These are phyloP conservation scores for Mycena filopes DNA, from an alignment of 768 basidiomycete species.

Conservation along the genomic window DNA sequence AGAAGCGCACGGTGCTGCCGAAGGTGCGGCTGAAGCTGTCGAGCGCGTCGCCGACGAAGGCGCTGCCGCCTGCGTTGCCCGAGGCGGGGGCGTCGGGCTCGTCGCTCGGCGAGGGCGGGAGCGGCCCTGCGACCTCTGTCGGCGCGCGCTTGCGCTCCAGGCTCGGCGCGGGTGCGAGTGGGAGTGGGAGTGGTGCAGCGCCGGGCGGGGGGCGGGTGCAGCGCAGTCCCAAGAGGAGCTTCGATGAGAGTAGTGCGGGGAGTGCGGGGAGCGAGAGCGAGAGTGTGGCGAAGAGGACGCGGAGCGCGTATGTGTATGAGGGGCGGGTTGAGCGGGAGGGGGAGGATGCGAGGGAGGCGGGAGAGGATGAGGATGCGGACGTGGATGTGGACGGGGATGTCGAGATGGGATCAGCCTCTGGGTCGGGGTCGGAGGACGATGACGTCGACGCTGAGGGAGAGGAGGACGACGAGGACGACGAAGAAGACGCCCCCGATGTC, in stretches of 20 bases:
- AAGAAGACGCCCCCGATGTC: constrained; percentile 33
- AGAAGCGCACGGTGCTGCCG: constrained; percentile 16
- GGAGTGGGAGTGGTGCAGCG: neutral
- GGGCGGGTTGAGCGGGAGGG: constrained; percentile 11
- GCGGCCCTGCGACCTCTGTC: neutral
- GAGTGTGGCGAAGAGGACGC: constrained; percentile 48
- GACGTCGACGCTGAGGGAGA: constrained; percentile 32
- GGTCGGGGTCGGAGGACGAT: constrained; percentile 27
- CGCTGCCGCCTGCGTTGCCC: constrained; percentile 30
- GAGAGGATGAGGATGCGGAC: constrained; percentile 34
- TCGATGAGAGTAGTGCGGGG: constrained; percentile 61
- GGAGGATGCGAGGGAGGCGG: constrained; percentile 22
- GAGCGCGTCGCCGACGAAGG: constrained; percentile 30
- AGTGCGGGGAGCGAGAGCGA: constrained; percentile 49
- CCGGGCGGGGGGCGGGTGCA: constrained; percentile 41
- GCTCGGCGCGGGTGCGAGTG: neutral
- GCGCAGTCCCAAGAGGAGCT: constrained; percentile 64
- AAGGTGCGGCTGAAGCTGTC: constrained; percentile 49
- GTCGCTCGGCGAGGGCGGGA: constrained; percentile 5
- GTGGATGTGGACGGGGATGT: constrained; percentile 31
- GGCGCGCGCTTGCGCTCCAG: neutral
- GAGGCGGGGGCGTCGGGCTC: neutral
- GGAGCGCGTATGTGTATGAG: constrained; percentile 37
- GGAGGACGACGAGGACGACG: constrained; percentile 35
- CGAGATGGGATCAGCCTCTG: constrained; percentile 29